Conservation (phyloP, 1,139 yeast genomes). For the Geotrichum cucujoidarum region DNA sequence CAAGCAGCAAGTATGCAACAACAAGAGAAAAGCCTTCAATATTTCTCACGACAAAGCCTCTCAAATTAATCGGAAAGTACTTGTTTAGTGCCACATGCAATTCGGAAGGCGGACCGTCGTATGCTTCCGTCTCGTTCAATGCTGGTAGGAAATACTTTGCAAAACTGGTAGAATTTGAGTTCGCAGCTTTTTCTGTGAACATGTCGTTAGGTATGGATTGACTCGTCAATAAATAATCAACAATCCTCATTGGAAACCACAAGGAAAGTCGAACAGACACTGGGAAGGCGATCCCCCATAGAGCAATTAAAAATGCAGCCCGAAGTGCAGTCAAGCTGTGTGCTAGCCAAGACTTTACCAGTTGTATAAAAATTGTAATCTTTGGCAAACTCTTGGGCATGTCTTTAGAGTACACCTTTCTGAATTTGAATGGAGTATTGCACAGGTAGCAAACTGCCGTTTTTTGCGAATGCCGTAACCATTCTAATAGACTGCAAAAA, state of each 20-base stretch:
- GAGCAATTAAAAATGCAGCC: conserved; percentile 19
- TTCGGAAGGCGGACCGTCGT: too few species aligned
- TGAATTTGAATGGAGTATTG: conserved; percentile 67
- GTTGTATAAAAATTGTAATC: conserved; percentile 37
- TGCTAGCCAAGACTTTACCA: conserved; percentile 24
- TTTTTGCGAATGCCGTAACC: conserved; percentile 68
- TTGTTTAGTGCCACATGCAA: conserved; percentile 1
- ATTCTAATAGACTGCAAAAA: conserved; percentile 53
- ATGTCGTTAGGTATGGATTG: not conserved
- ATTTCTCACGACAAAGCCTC: conserved; percentile 20
- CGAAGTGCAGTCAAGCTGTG: conserved; percentile 19
- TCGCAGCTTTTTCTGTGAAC: not conserved
- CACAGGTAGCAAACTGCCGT: conserved; percentile 83
- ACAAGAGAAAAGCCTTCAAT: conserved; percentile 35
- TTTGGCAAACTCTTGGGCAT: conserved; percentile 68
- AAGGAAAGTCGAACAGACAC: conserved; percentile 17
- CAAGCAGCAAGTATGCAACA: conserved; percentile 26
- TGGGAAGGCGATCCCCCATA: conserved; percentile 29
- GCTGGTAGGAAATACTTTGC: too few species aligned
- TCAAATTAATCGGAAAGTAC: not conserved
- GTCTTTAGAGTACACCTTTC: conserved; percentile 61
- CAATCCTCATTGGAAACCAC: not conserved
- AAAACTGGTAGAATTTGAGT: too few species aligned
- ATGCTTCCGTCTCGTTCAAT: too few species aligned
- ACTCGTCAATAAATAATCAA: not conserved